Evolutionary conservation across 176 grass and related monocot genomes (phyloP).

Genomic region (Dactylis glomerata): DNA sequence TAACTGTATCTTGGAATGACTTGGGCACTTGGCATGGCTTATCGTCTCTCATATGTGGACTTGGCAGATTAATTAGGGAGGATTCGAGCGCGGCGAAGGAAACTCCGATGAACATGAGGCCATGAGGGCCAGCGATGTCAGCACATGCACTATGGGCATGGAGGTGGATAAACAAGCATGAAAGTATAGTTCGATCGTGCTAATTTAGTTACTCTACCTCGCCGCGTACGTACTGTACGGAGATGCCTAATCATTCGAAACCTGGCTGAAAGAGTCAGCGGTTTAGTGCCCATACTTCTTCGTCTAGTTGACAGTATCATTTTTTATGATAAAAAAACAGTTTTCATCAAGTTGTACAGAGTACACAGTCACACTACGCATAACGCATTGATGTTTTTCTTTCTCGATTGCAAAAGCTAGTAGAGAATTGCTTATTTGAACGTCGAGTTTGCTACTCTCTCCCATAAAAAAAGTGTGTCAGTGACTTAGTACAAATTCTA

Average conservation of each 20-base stretch:
- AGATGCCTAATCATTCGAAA: not conserved
- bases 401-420: no score
- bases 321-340: no score
- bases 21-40: not conserved
- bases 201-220: not conserved
- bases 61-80: not conserved
- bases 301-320: no score
- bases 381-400: no score
- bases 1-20: constrained; percentile 19
- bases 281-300: not conserved
- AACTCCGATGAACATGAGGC: constrained; percentile 28
- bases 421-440: no score
- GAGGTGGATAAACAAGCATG: constrained; percentile 23
- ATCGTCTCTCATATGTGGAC: not conserved
- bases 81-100: not conserved
- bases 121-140: constrained; percentile 43
- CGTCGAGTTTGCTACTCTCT: no score
- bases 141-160: constrained; percentile 29
- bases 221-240: not conserved
- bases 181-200: not conserved
- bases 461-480: no score
- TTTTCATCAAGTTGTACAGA: no score
- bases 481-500: no score
- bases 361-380: no score
- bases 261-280: not conserved